A percentile compares a stretch with the other conserved stretches of the same genome.
These are phyloP conservation scores for Fusarium equiseti DNA, from an alignment of 2,329 filamentous ascomycete genomes.

Conservation along the genomic window DNA sequence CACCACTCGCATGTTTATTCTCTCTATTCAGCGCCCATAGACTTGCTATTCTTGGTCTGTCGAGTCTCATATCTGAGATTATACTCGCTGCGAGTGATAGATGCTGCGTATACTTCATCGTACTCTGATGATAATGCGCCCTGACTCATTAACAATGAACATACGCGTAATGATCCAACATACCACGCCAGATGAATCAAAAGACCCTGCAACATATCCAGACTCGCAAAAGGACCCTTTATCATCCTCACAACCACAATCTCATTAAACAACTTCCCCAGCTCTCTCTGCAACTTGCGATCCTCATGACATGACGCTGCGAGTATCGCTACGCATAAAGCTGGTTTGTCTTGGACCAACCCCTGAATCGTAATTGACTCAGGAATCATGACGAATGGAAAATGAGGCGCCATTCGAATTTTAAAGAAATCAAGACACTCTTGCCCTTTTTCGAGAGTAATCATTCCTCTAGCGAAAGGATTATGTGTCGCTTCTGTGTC, in stretches of 20 bases:
- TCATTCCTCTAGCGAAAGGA: conserved; percentile 41
- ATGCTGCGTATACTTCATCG: conserved; percentile 48
- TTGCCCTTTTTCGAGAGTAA: conserved; percentile 44
- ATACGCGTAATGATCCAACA: background rate
- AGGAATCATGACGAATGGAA: conserved; percentile 49
- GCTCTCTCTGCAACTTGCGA: conserved; percentile 41
- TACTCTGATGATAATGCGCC: conserved; percentile 51
- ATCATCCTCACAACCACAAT: conserved; percentile 43
- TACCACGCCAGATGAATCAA: conserved; percentile 51
- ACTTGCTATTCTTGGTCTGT: conserved; percentile 45
- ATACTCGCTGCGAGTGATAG: conserved; percentile 50
- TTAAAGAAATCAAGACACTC: conserved; percentile 45
- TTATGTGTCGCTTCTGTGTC: conserved; percentile 36
- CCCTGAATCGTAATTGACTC: conserved; percentile 30
- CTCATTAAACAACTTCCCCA: conserved; percentile 48
- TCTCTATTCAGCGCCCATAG: conserved; percentile 48
- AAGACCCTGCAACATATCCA: conserved; percentile 51
- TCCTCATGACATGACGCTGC: conserved; percentile 43
- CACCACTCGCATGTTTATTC: conserved; percentile 23
- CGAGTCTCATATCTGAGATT: conserved; percentile 49
- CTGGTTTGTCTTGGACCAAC: conserved; percentile 41
- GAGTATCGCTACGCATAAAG: conserved; percentile 48
- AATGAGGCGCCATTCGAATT: conserved; percentile 45
- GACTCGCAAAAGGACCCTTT: conserved; percentile 42
- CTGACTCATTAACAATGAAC: conserved; percentile 36